Base-by-base conservation (phyloP, 768 basidiomycete species). In the Porpolomopsis calyptriformis region DNA sequence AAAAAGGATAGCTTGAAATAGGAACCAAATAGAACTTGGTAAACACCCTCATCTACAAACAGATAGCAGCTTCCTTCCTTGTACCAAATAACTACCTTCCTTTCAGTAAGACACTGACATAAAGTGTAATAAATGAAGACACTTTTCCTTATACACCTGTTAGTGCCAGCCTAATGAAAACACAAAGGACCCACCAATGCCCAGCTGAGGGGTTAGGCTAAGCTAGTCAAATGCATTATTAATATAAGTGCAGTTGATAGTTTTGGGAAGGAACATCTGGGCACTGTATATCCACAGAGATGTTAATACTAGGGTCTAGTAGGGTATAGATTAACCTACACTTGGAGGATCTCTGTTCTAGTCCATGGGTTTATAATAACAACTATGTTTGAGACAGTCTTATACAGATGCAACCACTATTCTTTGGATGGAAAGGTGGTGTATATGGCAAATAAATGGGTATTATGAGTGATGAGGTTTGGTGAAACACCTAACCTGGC, bases 21-120 rank as follows among this genome's bases (percentile, higher is more conserved):
- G 16, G 40, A 24, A 26, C n/a, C n/a, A n/a, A n/a, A n/a, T n/a
- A 52, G 52, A 23, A 50, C 26, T 40, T 46, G 23, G 34, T 49
- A 55, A 19, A 55, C 54, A 24, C 54, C 54, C 22, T 55, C 54
- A 6, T 55, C 52, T 11, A 53, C 54, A 45, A 55, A 55, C 33
- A 53, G 43, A 47, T 55, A 55, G 42, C 41, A 42, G 31, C 16
- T 20, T 37, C 7, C 3, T n/a, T 22, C 16, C 4, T 23, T 19
- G 42, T 46, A 46, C 49, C 43, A 55, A 33, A 55, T 55, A 38
- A 52, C 48, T 18, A 49, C 45, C 38, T 52, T 52, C 42, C 34
- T 47, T 49, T 54, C 53, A 25, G 53, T 44, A 36, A 51, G 43
- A 42, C 53, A 36, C 31, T 51, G 43, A 24, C 48, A 49, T 25